Evolutionary conservation across 495 filamentous ascomycete species (phyloP).

Genomic region (Xylaria flabelliformis): DNA sequence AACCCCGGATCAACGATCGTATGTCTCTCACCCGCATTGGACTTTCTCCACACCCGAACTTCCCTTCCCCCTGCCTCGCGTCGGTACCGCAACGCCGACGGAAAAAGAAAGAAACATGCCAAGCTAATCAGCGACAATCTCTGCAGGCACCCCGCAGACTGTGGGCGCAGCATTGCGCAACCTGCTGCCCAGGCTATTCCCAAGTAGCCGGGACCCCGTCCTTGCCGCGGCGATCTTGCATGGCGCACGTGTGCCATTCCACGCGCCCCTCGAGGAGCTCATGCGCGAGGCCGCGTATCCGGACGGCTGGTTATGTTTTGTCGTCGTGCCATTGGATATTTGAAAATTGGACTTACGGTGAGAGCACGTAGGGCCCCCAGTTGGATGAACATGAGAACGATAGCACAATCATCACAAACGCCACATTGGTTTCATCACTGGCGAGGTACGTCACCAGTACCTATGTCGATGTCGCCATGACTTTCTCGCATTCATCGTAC

Average conservation of each 20-base stretch:
- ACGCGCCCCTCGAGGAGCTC: constrained; percentile 83
- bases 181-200: constrained; percentile 84
- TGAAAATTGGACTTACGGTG: constrained; percentile 12
- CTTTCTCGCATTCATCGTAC: neutral
- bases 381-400: neutral
- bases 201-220: constrained; percentile 82
- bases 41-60: constrained; percentile 1
- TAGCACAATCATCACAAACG: neutral
- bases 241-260: constrained; percentile 83
- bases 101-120: neutral
- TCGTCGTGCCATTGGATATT: constrained; percentile 60
- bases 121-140: constrained; percentile 14
- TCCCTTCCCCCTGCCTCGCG: constrained; percentile 23
- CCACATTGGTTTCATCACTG: neutral
- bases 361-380: neutral
- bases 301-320: constrained; percentile 90
- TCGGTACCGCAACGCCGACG: neutral
- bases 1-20: constrained; percentile 53
- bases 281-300: constrained; percentile 82
- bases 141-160: constrained; percentile 65
- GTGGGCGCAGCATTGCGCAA: constrained; percentile 79
- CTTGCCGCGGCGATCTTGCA: constrained; percentile 91
- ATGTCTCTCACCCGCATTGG: constrained; percentile 30
- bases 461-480: neutral
- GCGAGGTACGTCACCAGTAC: neutral